Evolutionary conservation across 192 early-diverging fungal species (phyloP), one percentile per base, ranked within the genome.

Genomic region (Podila horticola): DNA sequence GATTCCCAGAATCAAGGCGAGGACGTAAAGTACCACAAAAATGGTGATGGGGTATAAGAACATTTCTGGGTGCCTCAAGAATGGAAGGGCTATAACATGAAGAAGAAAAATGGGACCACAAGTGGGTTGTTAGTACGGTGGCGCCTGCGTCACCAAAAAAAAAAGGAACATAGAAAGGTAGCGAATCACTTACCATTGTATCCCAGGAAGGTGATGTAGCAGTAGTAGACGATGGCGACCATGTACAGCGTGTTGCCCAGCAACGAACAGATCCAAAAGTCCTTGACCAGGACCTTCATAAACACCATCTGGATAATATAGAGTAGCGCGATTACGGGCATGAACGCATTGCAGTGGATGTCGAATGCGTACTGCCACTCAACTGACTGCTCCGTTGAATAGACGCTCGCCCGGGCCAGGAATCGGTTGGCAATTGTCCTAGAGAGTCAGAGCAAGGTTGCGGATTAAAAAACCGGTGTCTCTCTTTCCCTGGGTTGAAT

Each of bases 341-440:
- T 96, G 75, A 98, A 99, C 28, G 96, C 85, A 81, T 99, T 99
- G 87, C 96, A 98, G 71, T 99, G 97, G 15, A 99, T 95, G 83
- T 99, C 97, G 72, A 98, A 96, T 51, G 93, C 93, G 75, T 98
- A 99, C 51, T 92, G 91, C 97, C 96, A 99, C 84, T 99, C 97
- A 24, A 97, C 95, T 58, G 83, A 88, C 74, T 98, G 97, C 50
- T 95, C 93, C 9, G 90, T 89, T 8, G 94, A 87, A 73, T 98
- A 95, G 1, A 84, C 64, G 87, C 90, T 71, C 79, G 88, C 71
- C 89, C 92, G 70, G 92, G 93, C 58, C 49, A 99, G 88, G 64
- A 95, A 95, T 30, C 89, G 86, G 79, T 99, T 99, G 4, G 94
- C 88, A 62, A 85, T 74, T 63, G 74, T 58, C 82, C 85, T 86